Evolutionary conservation across 805 yeast species (phyloP), one percentile per base, ranked within the genome.

Genomic region (Yamadazyma tumulicola): DNA sequence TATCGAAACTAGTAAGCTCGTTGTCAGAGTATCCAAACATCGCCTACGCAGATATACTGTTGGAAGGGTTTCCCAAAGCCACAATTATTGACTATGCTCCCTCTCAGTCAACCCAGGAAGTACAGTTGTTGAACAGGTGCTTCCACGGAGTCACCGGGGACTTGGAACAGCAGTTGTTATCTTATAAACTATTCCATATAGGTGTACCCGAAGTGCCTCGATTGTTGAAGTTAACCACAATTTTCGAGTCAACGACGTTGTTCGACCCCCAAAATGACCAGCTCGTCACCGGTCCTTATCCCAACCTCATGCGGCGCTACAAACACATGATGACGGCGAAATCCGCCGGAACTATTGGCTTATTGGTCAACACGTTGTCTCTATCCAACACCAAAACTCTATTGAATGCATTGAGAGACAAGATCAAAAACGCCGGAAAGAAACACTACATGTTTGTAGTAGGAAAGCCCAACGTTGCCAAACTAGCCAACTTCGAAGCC

Each of bases 391-490:
- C 95, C 5, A 75, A 77, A 34, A 67, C 56, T n/a, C 61, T 91
- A 22, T 67, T 91, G 34, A 76, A 79, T 35, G 66, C 67, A 21
- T 74, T 88, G 6, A 73, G 77, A 11, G 54, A 64, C 17, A 72
- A 82, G 58, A 76, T 93, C 38, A 73, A 69, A 33, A 69, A 65
- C 3, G 88, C 91, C 0, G 96, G 85, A 2, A 93, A 93, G 60
- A 93, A 93, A 52, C 91, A 85, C 46, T 93, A 93, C 53, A 74
- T 87, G 54, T 88, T 93, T 63, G 97, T 89, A 3, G 97, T 93
- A 4, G 98, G 98, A 8, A 93, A 93, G 57, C 97, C 97, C 7
- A 93, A 93, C 52, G 97, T 93, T 13, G 96, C 98, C 17, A 93
- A 93, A 52, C 67, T 93, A 33, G 98, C 97, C 7, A 93, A 93